Conservation (phyloP, 371 early-diverging fungal genomes). For the Lichtheimia ramosa region DNA sequence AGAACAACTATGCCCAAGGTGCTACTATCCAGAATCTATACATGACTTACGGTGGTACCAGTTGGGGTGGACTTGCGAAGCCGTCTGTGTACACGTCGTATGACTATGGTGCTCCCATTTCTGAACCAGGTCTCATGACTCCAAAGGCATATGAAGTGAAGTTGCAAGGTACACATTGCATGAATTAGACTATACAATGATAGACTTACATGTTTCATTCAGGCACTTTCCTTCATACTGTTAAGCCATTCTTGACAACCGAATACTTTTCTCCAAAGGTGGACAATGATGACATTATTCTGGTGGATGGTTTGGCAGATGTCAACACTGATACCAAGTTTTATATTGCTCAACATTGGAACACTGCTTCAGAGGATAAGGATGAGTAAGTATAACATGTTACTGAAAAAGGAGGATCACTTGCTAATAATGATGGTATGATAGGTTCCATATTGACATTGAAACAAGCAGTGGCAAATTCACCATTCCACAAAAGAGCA, state of each 20-base stretch:
- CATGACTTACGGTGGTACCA: conserved; percentile 16
- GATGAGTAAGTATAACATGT: conserved; percentile 10
- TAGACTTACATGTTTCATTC: background rate
- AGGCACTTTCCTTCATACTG: conserved; percentile 20
- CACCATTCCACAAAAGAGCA: conserved; percentile 8
- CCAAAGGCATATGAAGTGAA: conserved; percentile 20
- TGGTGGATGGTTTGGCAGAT: conserved; percentile 10
- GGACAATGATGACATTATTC: conserved; percentile 11
- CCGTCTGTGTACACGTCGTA: conserved; percentile 20
- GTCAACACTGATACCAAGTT: conserved; percentile 13
- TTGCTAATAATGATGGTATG: background rate
- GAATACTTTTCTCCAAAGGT: conserved; percentile 2
- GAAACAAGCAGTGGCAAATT: conserved; percentile 12
- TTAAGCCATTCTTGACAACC: conserved; percentile 18
- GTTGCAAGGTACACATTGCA: conserved; percentile 14
- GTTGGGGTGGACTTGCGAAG: conserved; percentile 18
- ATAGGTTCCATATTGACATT: conserved; percentile 12
- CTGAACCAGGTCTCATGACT: conserved; percentile 21
- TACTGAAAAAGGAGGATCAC: background rate
- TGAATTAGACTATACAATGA: background rate
- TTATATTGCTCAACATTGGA: conserved; percentile 16
- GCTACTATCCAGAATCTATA: conserved; percentile 12
- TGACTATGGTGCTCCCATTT: conserved; percentile 27
- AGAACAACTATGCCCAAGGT: conserved; percentile 18
- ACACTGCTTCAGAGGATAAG: background rate